Percentiles rank a stretch among this genome's conserved stretches.
phyloP scores from a whole-genome alignment of 2,329 filamentous ascomycete species.

The Pseudocercospora crystallina region DNA sequence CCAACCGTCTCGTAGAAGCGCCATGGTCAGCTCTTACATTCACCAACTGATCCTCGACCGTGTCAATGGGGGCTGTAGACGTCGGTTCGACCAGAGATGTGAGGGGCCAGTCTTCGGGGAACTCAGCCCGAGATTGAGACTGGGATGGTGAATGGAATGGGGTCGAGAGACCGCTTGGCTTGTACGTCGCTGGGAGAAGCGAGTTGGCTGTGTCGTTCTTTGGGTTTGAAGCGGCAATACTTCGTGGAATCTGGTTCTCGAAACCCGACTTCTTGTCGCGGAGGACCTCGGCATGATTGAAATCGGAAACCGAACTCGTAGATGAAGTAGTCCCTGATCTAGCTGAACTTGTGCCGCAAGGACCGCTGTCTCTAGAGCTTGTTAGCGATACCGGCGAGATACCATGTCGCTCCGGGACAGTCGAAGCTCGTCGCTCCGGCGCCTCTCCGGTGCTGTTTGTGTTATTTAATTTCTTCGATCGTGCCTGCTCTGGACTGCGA shows the following conservation, averaged over 20 bases:
- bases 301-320: conserved; percentile 7
- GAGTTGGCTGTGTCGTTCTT: no score
- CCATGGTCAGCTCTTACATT: background rate
- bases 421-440: conserved; percentile 7
- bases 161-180: conserved; percentile 12
- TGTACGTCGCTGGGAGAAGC: conserved; percentile 1
- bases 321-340: conserved; percentile 7
- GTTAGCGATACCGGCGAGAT: conserved; percentile 15
- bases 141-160: conserved; percentile 11
- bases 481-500: conserved; percentile 22
- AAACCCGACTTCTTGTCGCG: background rate
- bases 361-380: conserved; percentile 5
- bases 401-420: conserved; percentile 7
- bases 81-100: conserved; percentile 1
- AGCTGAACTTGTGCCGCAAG: conserved; percentile 6
- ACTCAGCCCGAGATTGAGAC: conserved; percentile 4
- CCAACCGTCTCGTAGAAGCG: background rate
- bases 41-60: background rate
- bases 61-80: conserved; percentile 1
- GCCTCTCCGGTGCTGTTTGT: background rate
- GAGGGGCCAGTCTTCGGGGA: conserved; percentile 29
- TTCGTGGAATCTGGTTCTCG: no score
- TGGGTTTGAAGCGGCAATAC: no score
- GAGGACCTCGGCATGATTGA: background rate
- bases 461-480: conserved; percentile 17